Evolutionary conservation across 1,284 basidiomycete species (phyloP), one percentile per base, ranked within the genome.

Genomic region (Apiotrichum siamense): DNA sequence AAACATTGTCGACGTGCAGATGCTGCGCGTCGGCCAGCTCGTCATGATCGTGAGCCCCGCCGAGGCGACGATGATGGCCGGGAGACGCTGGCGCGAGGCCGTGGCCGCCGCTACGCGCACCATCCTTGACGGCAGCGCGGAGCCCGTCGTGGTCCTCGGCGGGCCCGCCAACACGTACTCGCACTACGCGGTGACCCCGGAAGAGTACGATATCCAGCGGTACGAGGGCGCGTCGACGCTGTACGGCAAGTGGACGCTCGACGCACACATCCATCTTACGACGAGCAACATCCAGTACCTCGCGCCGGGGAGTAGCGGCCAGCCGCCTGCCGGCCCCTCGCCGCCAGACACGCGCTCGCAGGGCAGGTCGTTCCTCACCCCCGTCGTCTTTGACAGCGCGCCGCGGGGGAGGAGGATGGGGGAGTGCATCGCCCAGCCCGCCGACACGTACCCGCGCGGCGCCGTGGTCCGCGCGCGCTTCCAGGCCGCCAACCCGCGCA

Each of bases 211-310:
- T 4, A 24, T 52, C 12, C 54, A 56, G 47, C 54, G 54, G 20
- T 56, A 56, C 50, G 54, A 56, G 44, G 54, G 54, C 44, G 49
- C 49, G 4, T 56, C 54, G 13, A 56, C 54, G 4, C 44, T 56
- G 10, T 51, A 42, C 40, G 54, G 54, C 12, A 42, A 36, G 43
- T 33, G 39, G 18, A 56, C 54, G 17, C 47, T 52, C 18, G 29
- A 46, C 26, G 54, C 54, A 7, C 35, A 52, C 47, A 52, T 56
- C 47, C 52, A 56, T 47, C 44, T 52, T 7, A 56, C 54, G 7
- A 35, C 38, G 21, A n/a, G 23, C 17, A 24, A 26, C 11, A 46
- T 56, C 25, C 10, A 10, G 9, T 52, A 47, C 31, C 54, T 56
- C 15, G 13, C 44, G 15, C 44, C 52, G 0, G 13, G 18, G 1